phyloP scores from a whole-genome alignment of 352 stramenopile genomes.

The Phytopythium boreale region DNA sequence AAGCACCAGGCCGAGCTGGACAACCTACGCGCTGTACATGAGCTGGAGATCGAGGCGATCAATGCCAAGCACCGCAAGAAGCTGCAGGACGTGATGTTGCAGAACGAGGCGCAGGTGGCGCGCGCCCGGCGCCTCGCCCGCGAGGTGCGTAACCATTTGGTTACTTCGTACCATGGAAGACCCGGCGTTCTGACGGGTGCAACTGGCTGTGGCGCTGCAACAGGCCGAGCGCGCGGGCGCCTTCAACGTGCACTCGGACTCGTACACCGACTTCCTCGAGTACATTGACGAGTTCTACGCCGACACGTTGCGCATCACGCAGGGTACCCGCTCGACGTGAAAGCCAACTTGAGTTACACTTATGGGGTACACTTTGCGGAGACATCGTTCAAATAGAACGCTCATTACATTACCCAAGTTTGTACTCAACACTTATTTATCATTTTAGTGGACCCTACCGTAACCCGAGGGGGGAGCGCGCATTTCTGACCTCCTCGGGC shows the following conservation, averaged over 20 bases:
- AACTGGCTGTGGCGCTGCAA: neutral
- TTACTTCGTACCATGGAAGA: neutral
- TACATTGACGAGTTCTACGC: conserved; percentile 74
- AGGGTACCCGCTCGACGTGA: neutral
- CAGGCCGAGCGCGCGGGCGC: conserved; percentile 8
- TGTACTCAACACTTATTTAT: too few relatives aligned
- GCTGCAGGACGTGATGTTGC: conserved; percentile 33
- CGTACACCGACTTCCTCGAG: conserved; percentile 48
- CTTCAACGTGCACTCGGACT: conserved; percentile 37
- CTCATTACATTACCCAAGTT: neutral
- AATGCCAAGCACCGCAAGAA: conserved; percentile 50
- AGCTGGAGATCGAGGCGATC: conserved; percentile 46
- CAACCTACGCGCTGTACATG: conserved; percentile 41
- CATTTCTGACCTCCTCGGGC: neutral
- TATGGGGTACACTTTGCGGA: too few relatives aligned
- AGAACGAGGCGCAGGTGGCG: conserved; percentile 45
- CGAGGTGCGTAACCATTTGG: neutral
- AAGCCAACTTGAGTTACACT: neutral
- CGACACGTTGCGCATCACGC: conserved; percentile 36
- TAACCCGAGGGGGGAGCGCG: neutral
- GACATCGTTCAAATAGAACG: neutral
- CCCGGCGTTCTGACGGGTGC: neutral
- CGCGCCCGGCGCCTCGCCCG: conserved; percentile 17
- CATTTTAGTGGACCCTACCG: neutral
- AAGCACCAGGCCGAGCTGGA: conserved; percentile 45